These are phyloP conservation scores for Adansonia rubrostipa DNA, from an alignment of 441 rosid species.

Conservation along the genomic window DNA sequence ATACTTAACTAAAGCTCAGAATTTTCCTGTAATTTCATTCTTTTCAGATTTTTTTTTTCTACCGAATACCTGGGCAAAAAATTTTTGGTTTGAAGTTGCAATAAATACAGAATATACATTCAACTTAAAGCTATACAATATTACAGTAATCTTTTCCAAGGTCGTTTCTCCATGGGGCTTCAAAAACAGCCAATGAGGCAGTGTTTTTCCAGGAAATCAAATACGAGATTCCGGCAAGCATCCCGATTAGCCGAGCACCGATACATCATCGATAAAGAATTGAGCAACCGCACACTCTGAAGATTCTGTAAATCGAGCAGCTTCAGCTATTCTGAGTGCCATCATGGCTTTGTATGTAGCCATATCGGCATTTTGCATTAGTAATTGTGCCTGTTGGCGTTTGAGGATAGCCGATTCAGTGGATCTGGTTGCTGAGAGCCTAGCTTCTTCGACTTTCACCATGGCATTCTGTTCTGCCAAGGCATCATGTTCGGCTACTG, in stretches of 20 bases:
- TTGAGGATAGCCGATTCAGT: constrained; percentile 5
- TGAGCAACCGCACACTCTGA: constrained; percentile 37
- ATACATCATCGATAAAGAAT: constrained; percentile 36
- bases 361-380: constrained; percentile 21
- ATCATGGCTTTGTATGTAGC: constrained; percentile 25
- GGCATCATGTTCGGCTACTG: constrained; percentile 10
- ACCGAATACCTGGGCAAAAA: constrained; percentile 29
- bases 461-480: constrained; percentile 19
- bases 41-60: neutral
- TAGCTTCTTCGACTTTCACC: constrained; percentile 21
- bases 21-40: constrained; percentile 21
- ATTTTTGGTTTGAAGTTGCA: constrained; percentile 41
- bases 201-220: constrained; percentile 11
- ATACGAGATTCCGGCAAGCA: neutral
- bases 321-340: constrained; percentile 72
- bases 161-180: constrained; percentile 33
- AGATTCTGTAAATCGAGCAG: constrained; percentile 34
- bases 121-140: constrained; percentile 52
- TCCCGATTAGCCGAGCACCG: neutral
- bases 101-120: constrained; percentile 53
- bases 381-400: constrained; percentile 15
- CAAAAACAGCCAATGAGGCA: constrained; percentile 28
- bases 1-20: neutral
- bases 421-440: constrained; percentile 4
- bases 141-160: constrained; percentile 30